phyloP scores from a whole-genome alignment of 2,329 filamentous ascomycete genomes.

The Colletotrichum paranaense region DNA sequence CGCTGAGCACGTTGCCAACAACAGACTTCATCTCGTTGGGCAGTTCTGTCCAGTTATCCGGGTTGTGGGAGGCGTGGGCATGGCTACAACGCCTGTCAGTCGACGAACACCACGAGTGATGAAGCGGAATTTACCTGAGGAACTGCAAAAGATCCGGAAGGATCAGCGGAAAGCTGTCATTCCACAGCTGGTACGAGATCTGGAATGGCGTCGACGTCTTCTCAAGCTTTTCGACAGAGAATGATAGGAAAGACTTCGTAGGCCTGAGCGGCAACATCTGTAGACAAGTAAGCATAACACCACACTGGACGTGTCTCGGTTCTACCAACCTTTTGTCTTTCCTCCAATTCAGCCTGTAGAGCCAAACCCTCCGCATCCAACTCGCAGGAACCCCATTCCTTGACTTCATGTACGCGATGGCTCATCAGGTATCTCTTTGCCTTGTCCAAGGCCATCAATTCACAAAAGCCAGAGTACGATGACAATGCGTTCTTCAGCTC shows the following conservation, averaged over 20 bases:
- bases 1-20: conserved; percentile 86
- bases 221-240: conserved; percentile 89
- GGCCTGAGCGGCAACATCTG: conserved; percentile 81
- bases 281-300: conserved; percentile 3
- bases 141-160: conserved; percentile 89
- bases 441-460: conserved; percentile 81
- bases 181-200: conserved; percentile 85
- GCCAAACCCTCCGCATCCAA: conserved; percentile 84
- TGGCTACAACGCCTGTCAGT: conserved; percentile 62
- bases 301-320: not conserved
- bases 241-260: conserved; percentile 92
- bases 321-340: conserved; percentile 72
- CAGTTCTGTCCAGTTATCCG: conserved; percentile 83
- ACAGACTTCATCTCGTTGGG: conserved; percentile 81
- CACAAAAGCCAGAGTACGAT: conserved; percentile 83
- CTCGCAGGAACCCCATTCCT: conserved; percentile 83
- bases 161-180: conserved; percentile 82
- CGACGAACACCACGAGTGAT: not conserved
- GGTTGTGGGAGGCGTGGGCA: conserved; percentile 91
- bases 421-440: conserved; percentile 83
- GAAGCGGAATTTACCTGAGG: conserved; percentile 66
- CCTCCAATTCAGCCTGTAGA: conserved; percentile 82
- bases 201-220: conserved; percentile 79
- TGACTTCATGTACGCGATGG: conserved; percentile 78
- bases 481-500: conserved; percentile 76